Percentiles rank a stretch among this genome's conserved stretches.
These are phyloP conservation scores for Fraxinus nigra DNA, from an alignment of 305 asterid genomes.

Conservation along the genomic window DNA sequence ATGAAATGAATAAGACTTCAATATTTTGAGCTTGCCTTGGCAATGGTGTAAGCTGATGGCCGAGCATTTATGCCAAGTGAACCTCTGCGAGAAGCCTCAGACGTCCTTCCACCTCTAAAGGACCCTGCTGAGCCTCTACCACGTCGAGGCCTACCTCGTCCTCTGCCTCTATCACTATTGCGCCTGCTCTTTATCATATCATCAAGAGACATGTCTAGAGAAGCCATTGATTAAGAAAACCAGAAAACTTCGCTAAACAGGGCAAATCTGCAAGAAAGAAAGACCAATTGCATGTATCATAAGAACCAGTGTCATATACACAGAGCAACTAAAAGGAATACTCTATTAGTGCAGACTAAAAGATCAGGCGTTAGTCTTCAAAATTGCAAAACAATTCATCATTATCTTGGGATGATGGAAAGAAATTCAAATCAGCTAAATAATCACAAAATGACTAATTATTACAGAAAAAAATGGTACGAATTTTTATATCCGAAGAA, in stretches of 20 bases:
- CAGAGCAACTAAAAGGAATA: background rate
- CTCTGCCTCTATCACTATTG: slow-evolving; percentile 57
- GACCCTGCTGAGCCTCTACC: slow-evolving; percentile 77
- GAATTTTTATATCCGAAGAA: background rate
- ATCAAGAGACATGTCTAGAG: slow-evolving; percentile 85
- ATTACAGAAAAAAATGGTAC: background rate
- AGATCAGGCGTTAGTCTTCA: background rate
- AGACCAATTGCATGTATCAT: background rate
- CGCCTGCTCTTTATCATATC: slow-evolving; percentile 85
- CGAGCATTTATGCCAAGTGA: slow-evolving; percentile 80
- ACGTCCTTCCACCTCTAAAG: slow-evolving; percentile 76
- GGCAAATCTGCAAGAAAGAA: background rate
- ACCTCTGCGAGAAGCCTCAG: slow-evolving; percentile 67
- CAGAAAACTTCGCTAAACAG: background rate
- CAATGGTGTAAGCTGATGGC: slow-evolving; percentile 66
- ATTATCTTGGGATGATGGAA: background rate
- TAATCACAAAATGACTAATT: background rate
- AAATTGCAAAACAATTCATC: background rate
- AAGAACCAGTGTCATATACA: background rate
- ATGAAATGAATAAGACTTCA: slow-evolving; percentile 42
- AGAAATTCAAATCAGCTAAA: background rate
- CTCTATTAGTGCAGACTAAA: background rate
- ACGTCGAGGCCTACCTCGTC: slow-evolving; percentile 63
- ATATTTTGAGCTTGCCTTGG: slow-evolving; percentile 95
- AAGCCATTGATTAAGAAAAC: slow-evolving; percentile 51